Evolutionary conservation across 495 filamentous ascomycete genomes (phyloP).

Genomic region (Penicillium coprophilum): DNA sequence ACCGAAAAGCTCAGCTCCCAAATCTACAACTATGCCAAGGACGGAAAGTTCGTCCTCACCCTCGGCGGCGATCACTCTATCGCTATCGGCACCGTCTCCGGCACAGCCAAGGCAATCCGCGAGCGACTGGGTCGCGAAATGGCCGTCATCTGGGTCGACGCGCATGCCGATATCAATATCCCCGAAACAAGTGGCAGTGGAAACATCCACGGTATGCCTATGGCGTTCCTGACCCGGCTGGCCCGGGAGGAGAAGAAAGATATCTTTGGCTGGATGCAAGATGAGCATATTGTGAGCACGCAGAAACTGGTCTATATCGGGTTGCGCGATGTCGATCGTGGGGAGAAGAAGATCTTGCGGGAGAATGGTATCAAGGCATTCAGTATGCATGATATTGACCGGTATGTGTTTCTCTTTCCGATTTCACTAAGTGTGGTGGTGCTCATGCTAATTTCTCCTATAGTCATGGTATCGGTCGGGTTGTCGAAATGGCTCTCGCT

Average conservation of each 20-base stretch:
- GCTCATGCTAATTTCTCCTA: constrained; percentile 8
- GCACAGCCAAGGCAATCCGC: constrained; percentile 77
- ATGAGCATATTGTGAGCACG: constrained; percentile 61
- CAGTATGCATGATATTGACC: constrained; percentile 97
- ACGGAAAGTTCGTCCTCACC: constrained; percentile 87
- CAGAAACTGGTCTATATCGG: constrained; percentile 98
- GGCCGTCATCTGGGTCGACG: constrained; percentile 98
- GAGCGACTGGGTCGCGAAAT: constrained; percentile 80
- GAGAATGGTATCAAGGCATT: constrained; percentile 93
- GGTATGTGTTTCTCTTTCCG: constrained; percentile 45
- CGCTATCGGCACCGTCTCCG: constrained; percentile 88
- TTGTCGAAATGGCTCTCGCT: constrained; percentile 95
- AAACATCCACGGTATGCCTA: constrained; percentile 98
- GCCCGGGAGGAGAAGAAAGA: constrained; percentile 68
- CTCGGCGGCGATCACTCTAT: constrained; percentile 96
- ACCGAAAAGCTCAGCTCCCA: constrained; percentile 76
- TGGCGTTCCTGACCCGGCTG: constrained; percentile 85
- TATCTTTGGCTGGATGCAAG: constrained; percentile 84
- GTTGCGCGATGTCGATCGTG: constrained; percentile 84
- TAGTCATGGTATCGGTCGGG: constrained; percentile 87
- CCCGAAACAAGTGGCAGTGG: constrained; percentile 87
- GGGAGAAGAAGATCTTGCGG: constrained; percentile 85
- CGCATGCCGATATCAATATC: constrained; percentile 96
- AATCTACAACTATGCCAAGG: constrained; percentile 80
- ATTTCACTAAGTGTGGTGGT: background rate